Evolutionary conservation across 352 stramenopile species (phyloP).

Genomic region (Globisporangium recalcitrans): DNA sequence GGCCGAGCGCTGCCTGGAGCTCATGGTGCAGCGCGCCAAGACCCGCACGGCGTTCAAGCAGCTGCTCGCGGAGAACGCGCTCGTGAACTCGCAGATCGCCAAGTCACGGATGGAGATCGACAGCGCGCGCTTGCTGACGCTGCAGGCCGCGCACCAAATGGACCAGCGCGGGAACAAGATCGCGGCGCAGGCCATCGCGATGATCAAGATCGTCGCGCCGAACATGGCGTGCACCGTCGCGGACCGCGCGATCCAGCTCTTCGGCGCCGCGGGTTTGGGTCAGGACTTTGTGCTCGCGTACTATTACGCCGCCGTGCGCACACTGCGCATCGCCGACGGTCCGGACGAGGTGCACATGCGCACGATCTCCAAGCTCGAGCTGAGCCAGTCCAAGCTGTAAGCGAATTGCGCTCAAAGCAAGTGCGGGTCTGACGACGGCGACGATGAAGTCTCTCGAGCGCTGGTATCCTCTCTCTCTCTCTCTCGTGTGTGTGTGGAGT

Average conservation of each 20-base stretch:
- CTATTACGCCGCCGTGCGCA: slow-evolving; percentile 88
- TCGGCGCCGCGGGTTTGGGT: slow-evolving; percentile 78
- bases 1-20: slow-evolving; percentile 81
- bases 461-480: background rate
- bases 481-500: background rate
- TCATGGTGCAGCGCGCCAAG: slow-evolving; percentile 87
- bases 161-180: slow-evolving; percentile 81
- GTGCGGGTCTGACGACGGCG: background rate
- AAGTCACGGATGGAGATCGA: slow-evolving; percentile 78
- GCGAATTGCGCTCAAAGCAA: background rate
- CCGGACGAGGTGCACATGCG: slow-evolving; percentile 96
- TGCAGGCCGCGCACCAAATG: slow-evolving; percentile 88
- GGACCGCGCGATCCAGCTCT: slow-evolving; percentile 89
- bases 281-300: slow-evolving; percentile 93
- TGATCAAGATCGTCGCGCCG: slow-evolving; percentile 96
- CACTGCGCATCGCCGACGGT: slow-evolving; percentile 94
- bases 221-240: slow-evolving; percentile 85
- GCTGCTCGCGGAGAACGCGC: slow-evolving; percentile 84
- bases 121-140: slow-evolving; percentile 80
- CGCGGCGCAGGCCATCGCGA: slow-evolving; percentile 90
- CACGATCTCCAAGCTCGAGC: slow-evolving; percentile 92
- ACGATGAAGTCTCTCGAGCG: background rate
- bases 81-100: slow-evolving; percentile 83
- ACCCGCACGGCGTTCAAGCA: slow-evolving; percentile 93
- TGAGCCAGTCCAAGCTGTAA: slow-evolving; percentile 54